Base-by-base conservation (phyloP, 352 stramenopile genomes). In the Pythium aristosporum region DNA sequence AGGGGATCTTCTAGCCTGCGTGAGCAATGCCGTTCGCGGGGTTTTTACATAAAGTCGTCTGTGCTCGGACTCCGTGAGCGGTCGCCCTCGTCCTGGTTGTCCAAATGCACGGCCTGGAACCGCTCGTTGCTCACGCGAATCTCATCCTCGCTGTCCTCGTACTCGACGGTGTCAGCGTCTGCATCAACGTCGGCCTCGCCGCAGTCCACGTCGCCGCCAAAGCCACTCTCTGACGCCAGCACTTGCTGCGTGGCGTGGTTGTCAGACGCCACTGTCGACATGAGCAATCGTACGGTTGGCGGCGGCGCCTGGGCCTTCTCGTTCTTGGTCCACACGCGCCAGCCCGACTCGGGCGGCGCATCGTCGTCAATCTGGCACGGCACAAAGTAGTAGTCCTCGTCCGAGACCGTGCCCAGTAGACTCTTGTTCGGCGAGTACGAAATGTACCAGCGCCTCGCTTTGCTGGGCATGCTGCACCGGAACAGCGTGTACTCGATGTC, bases 381-480 rank as follows among this genome's bases (percentile, higher is more conserved):
- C 41, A 90, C 85, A 70, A 92, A 94, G 64, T 96, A 96, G 58
- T 84, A 96, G 54, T 96, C 87, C 57, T 93, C 87, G 61, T 96
- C 87, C 32, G 83, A 90, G 69, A 91, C 82, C 20, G 87, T 96
- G 34, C 87, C 87, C 30, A 94, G 75, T 28, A 92, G 69, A 44
- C 77, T 92, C 63, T 90, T 91, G 80, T 96, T 92, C 7, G 85
- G 82, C 23, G 97, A 97, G 72, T 98, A 97, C 49, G 92, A 98
- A 57, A 99, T 96, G 75, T 99, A 99, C 97, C 97, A 99, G 71
- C 96, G 98, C 61, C 98, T 96, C 42, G 97, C 88, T 63, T 98
- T 97, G 66, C 91, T 98, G 13, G 96, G 89, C 96, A 99, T 99
- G 53, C 89, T 96, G 71, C 96, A 99, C n/a, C 95, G 91, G 75